Percentiles rank a stretch among this genome's conserved stretches.
Conservation (phyloP, 208 protist species). For the Wallacemonas sp. region DNA sequence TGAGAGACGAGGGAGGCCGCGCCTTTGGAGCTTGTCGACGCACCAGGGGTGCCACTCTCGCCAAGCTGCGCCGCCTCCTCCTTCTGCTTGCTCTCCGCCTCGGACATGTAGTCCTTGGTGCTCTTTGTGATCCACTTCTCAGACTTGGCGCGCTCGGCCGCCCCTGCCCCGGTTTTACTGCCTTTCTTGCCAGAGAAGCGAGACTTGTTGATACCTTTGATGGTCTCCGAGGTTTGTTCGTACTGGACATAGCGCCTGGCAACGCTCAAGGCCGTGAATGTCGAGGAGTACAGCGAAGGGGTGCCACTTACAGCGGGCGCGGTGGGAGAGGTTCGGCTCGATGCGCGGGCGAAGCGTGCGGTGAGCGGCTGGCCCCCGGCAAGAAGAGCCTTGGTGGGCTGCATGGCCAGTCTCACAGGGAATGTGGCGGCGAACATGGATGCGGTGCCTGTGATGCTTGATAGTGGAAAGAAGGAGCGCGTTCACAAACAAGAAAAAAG, state of each 20-base stretch:
- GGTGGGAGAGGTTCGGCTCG: no score
- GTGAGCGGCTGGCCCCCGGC: neutral
- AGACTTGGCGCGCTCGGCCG: conserved; percentile 20
- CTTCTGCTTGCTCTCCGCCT: conserved; percentile 53
- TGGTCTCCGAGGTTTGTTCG: conserved; percentile 68
- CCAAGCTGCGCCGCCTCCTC: neutral
- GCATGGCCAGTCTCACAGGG: neutral
- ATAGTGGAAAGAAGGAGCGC: conserved; percentile 17
- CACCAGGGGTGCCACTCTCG: no score
- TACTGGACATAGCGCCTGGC: conserved; percentile 53
- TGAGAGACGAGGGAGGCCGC: conserved; percentile 24
- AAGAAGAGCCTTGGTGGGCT: neutral
- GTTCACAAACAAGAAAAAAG: no score
- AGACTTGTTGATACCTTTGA: conserved; percentile 70
- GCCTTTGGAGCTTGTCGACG: neutral
- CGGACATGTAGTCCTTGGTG: conserved; percentile 87
- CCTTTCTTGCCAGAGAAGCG: conserved; percentile 11
- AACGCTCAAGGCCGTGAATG: conserved; percentile 15
- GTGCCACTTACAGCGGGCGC: no score
- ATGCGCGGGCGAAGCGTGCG: neutral
- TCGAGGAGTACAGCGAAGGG: no score
- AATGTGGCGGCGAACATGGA: neutral
- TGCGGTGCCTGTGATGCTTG: neutral
- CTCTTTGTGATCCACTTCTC: conserved; percentile 84
- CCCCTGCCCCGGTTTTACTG: neutral